phyloP scores from a whole-genome alignment of 306 rosid genomes.

The Cucurbita argyrosperma region DNA sequence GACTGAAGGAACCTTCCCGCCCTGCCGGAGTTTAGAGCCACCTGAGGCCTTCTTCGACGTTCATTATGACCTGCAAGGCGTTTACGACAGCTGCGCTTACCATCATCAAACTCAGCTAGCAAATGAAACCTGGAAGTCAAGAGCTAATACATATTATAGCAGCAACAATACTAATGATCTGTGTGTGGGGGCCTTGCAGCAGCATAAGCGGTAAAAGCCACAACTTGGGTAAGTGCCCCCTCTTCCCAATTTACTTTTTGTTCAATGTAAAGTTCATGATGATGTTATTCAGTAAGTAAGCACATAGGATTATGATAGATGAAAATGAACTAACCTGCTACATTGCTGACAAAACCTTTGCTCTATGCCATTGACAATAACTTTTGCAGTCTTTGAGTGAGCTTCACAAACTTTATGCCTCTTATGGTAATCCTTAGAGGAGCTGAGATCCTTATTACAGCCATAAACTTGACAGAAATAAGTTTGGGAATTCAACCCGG shows the following conservation, averaged over 20 bases:
- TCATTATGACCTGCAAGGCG: slow-evolving; percentile 92
- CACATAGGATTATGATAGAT: not conserved
- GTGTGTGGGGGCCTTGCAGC: not conserved
- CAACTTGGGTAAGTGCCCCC: not conserved
- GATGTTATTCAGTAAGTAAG: not conserved
- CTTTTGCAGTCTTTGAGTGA: slow-evolving; percentile 77
- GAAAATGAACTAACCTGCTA: slow-evolving; percentile 53
- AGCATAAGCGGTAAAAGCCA: not conserved
- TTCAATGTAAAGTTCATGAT: not conserved
- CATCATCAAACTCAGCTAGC: slow-evolving; percentile 84
- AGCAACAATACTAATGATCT: slow-evolving; percentile 8
- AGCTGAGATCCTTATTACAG: slow-evolving; percentile 69
- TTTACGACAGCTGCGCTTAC: slow-evolving; percentile 89
- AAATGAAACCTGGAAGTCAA: slow-evolving; percentile 62
- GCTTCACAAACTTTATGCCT: slow-evolving; percentile 86
- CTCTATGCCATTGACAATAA: slow-evolving; percentile 65
- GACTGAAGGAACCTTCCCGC: slow-evolving; percentile 50
- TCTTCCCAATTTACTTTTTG: not conserved
- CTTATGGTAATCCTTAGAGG: slow-evolving; percentile 76
- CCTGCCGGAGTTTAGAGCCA: slow-evolving; percentile 34
- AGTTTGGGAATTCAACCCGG: slow-evolving; percentile 31
- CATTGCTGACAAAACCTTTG: slow-evolving; percentile 97
- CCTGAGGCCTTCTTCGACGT: slow-evolving; percentile 79
- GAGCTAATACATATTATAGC: slow-evolving; percentile 18
- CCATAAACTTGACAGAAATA: slow-evolving; percentile 81